A percentile compares a stretch with the other conserved stretches of the same genome.
Evolutionary conservation across 2,329 filamentous ascomycete species (phyloP).

Genomic region (Coniochaeta prunicola): DNA sequence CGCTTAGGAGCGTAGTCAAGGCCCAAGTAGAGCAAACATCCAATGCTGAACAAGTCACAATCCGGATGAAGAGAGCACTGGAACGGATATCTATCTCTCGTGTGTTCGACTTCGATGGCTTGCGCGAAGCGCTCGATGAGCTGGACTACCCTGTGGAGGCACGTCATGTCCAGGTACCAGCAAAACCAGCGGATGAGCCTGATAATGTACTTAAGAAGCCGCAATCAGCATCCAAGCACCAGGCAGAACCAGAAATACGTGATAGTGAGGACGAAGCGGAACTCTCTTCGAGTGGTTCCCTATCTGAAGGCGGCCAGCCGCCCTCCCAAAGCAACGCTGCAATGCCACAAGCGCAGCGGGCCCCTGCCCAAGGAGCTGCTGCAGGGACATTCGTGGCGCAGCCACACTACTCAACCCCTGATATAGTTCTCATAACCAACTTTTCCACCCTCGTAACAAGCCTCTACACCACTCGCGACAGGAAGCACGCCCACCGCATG

Average conservation of each 20-base stretch:
- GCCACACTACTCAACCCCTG: slow-evolving; percentile 18
- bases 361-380: no score
- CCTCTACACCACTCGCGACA: slow-evolving; percentile 43
- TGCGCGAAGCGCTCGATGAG: slow-evolving; percentile 50
- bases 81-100: slow-evolving; percentile 45
- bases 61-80: slow-evolving; percentile 28
- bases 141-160: slow-evolving; percentile 22
- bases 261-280: slow-evolving; percentile 35
- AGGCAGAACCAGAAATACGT: slow-evolving; percentile 19
- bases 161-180: neutral
- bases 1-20: slow-evolving; percentile 32
- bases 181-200: neutral
- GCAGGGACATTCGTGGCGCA: no score
- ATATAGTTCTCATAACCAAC: slow-evolving; percentile 48
- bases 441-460: slow-evolving; percentile 42
- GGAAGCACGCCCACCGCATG: slow-evolving; percentile 36
- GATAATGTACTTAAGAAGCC: neutral
- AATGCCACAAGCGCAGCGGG: neutral
- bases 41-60: slow-evolving; percentile 7
- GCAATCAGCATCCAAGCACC: neutral
- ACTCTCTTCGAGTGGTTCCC: slow-evolving; percentile 10
- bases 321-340: neutral
- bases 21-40: slow-evolving; percentile 22
- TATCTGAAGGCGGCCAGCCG: no score
- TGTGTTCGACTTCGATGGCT: slow-evolving; percentile 51